Evolutionary conservation across 2,329 filamentous ascomycete genomes (phyloP).

Genomic region (Juglanconis sp.): DNA sequence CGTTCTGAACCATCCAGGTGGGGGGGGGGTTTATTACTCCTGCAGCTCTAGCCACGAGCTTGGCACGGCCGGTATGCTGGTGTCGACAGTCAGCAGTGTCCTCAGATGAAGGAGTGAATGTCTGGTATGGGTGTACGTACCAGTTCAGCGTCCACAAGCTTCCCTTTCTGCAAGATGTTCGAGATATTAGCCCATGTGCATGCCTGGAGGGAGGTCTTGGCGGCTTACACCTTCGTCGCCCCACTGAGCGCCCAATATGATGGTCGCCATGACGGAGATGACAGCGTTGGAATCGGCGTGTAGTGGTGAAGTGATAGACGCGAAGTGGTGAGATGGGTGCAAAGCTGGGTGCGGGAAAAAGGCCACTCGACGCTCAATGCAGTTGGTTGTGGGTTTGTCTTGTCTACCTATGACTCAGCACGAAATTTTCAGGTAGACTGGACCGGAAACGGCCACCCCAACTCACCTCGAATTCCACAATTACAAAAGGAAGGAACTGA

Average conservation of each 20-base stretch:
- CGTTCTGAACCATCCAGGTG: not conserved
- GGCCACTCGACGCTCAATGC: too few relatives aligned
- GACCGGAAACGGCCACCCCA: too few relatives aligned
- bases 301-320: too few relatives aligned
- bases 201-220: constrained; percentile 51
- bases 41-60: not conserved
- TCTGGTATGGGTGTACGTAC: not conserved
- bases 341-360: too few relatives aligned
- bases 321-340: too few relatives aligned
- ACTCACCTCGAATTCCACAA: too few relatives aligned
- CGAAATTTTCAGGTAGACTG: too few relatives aligned
- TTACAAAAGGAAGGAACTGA: too few relatives aligned
- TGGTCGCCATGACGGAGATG: constrained; percentile 41
- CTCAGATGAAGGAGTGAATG: not conserved
- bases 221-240: constrained; percentile 50
- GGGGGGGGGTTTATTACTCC: not conserved
- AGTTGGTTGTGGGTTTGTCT: too few relatives aligned
- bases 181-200: constrained; percentile 53
- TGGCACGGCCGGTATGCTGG: not conserved
- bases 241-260: constrained; percentile 59
- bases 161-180: not conserved
- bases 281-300: too few relatives aligned
- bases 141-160: not conserved
- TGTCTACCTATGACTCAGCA: too few relatives aligned
- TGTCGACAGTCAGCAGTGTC: not conserved